Percentiles rank a stretch among this genome's conserved stretches.
phyloP scores from a whole-genome alignment of 805 yeast genomes.

The Candida chilensis region DNA sequence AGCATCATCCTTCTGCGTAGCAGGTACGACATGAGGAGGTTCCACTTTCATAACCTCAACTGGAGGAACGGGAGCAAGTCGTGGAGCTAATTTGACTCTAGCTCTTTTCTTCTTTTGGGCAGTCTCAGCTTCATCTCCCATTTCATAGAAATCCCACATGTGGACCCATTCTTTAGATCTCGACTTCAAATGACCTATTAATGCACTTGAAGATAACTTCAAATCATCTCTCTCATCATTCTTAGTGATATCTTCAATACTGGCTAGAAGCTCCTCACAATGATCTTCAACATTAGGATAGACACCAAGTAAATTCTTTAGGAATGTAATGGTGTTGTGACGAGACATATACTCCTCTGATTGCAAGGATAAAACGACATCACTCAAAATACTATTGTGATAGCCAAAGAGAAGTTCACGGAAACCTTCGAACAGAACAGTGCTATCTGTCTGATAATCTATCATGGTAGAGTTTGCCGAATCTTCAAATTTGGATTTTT shows the following conservation, averaged over 20 bases:
- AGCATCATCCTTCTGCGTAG: no score
- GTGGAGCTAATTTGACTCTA: no score
- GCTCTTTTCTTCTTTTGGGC: conserved; percentile 11
- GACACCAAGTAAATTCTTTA: conserved; percentile 53
- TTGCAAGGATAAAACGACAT: conserved; percentile 29
- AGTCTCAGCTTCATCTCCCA: conserved; percentile 32
- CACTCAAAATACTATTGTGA: conserved; percentile 41
- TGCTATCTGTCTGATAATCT: no score
- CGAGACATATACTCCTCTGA: conserved; percentile 66
- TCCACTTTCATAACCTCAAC: conserved; percentile 1
- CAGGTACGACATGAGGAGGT: no score
- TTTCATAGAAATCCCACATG: conserved; percentile 46
- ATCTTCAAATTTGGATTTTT: conserved; percentile 16
- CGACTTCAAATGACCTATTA: conserved; percentile 56
- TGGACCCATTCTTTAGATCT: conserved; percentile 40
- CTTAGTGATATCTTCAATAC: conserved; percentile 36
- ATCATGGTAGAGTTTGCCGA: conserved; percentile 9
- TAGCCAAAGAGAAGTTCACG: conserved; percentile 38
- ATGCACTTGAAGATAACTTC: conserved; percentile 65
- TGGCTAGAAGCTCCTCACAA: conserved; percentile 38
- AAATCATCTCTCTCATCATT: conserved; percentile 72
- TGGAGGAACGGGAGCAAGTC: no score
- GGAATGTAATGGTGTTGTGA: conserved; percentile 68
- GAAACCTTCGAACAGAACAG: conserved; percentile 18
- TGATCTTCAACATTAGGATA: conserved; percentile 68